Evolutionary conservation across 2,329 filamentous ascomycete species (phyloP), one percentile per base, ranked within the genome.

Genomic region (Scedosporium aurantiacum): DNA sequence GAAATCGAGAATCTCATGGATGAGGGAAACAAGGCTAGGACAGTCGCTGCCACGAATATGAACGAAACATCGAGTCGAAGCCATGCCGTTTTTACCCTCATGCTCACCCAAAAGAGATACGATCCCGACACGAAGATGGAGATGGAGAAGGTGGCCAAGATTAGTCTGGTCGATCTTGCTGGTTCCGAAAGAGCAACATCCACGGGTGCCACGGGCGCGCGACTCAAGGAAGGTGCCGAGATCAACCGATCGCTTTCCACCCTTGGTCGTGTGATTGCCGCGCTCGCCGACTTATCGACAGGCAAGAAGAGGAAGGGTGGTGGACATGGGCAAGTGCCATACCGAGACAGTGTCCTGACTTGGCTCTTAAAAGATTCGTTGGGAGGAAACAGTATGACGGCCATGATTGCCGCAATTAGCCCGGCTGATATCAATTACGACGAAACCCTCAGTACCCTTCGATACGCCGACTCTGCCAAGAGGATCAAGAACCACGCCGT

Each of bases 401-500:
- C 94, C 63, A 99, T 99, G 95, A 99, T 99, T 79, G 95, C 94
- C 58, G 93, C 93, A 60, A 97, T 99, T 71, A 97, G 92, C 69
- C 94, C 94, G 3, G 94, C 94, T 61, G 94, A 99, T 74, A 97
- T 97, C 78, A 99, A 99, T 75, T 97, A 96, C 71, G 94, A 99
- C 66, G 94, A 99, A 75, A 99, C 95, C 0, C 80, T 99, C 18
- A 94, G 92, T 71, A 99, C 94, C 0, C 80, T 99, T 28, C 86
- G 95, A 69, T 99, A 99, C 74, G 94, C 95, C 61, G 93, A 99
- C 71, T 97, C 91, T 6, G 94, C 94, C 27, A 99, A 99, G 78
- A 87, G 94, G 68, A 99, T 99, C 82, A 97, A 97, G 90, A 99
- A 99, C 77, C 94, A 99, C 73, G 94, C 94, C 62, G 94, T 99